These are phyloP conservation scores for Neofusicoccum laricinum DNA, from an alignment of 2,329 filamentous ascomycete genomes.

Conservation along the genomic window DNA sequence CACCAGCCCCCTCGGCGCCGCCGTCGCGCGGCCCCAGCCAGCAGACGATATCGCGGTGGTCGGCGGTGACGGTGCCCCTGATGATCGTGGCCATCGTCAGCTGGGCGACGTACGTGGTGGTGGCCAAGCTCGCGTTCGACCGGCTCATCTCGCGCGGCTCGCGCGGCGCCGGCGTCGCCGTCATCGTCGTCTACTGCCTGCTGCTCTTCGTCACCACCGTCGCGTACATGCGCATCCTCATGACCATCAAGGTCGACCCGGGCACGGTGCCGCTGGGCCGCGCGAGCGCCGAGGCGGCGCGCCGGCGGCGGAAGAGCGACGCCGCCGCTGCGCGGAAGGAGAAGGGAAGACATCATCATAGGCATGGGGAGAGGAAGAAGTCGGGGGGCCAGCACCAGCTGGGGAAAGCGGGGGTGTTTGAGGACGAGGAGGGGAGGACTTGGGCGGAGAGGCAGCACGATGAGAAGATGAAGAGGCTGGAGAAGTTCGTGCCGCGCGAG, in stretches of 20 bases:
- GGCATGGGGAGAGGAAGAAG: constrained; percentile 23
- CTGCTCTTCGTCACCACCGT: constrained; percentile 64
- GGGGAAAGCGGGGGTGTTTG: constrained; percentile 12
- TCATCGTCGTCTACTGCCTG: constrained; percentile 71
- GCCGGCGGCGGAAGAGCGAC: background rate
- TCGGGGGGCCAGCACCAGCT: constrained; percentile 20
- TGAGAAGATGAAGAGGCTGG: constrained; percentile 3
- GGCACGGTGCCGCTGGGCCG: constrained; percentile 62
- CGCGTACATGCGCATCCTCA: constrained; percentile 69
- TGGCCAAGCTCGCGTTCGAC: constrained; percentile 46
- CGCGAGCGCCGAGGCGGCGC: constrained; percentile 16
- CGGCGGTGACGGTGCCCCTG: constrained; percentile 66
- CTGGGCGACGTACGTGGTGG: constrained; percentile 70
- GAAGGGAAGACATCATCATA: constrained; percentile 7
- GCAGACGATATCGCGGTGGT: constrained; percentile 51
- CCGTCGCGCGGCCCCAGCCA: background rate
- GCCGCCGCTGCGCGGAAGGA: background rate
- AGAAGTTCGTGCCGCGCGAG: constrained; percentile 71
- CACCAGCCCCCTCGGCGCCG: background rate
- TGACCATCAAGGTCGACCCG: constrained; percentile 66
- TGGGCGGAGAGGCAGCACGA: constrained; percentile 3
- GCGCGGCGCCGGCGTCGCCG: constrained; percentile 60
- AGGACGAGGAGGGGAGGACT: constrained; percentile 7
- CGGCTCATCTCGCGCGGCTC: constrained; percentile 32
- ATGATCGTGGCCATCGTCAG: constrained; percentile 64